Conservation (phyloP, 805 yeast genomes). For the Danielia oregonensis region DNA sequence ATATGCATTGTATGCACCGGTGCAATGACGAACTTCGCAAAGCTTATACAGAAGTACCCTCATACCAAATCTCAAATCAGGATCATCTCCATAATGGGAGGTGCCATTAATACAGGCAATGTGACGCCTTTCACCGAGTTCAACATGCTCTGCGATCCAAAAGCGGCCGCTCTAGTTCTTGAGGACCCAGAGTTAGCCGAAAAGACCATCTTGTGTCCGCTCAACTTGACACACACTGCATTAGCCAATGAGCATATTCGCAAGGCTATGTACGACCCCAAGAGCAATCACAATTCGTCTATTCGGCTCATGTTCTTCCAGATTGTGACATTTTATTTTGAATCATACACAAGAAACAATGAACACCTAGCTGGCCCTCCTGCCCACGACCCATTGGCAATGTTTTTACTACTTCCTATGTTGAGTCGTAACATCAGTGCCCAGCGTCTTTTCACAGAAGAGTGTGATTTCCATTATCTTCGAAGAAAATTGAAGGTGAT, state of each 20-base stretch:
- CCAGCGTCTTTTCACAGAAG: constrained; percentile 8
- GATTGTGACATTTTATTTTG: constrained; percentile 11
- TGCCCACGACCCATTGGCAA: constrained; percentile 17
- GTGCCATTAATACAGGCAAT: constrained; percentile 53
- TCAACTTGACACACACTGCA: constrained; percentile 69
- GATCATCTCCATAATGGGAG: constrained; percentile 74
- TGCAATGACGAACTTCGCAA: constrained; percentile 68
- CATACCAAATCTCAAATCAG: constrained; percentile 46
- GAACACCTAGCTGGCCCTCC: constrained; percentile 12
- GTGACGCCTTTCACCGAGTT: constrained; percentile 61
- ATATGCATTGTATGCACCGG: constrained; percentile 72
- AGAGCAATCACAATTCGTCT: constrained; percentile 3
- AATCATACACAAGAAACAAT: constrained; percentile 9
- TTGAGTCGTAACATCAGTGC: constrained; percentile 9
- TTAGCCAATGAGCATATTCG: constrained; percentile 37
- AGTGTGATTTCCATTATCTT: constrained; percentile 22
- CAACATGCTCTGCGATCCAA: constrained; percentile 72
- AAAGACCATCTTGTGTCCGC: constrained; percentile 55
- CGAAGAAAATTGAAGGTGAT: constrained; percentile 24
- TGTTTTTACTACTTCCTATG: constrained; percentile 12
- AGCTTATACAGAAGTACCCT: constrained; percentile 53
- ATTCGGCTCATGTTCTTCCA: constrained; percentile 8
- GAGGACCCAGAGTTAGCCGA: constrained; percentile 42
- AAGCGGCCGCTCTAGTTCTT: constrained; percentile 62
- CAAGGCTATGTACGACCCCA: constrained; percentile 16